These are phyloP conservation scores for Lyophyllum decastes DNA, from an alignment of 768 basidiomycete species.

Conservation along the genomic window DNA sequence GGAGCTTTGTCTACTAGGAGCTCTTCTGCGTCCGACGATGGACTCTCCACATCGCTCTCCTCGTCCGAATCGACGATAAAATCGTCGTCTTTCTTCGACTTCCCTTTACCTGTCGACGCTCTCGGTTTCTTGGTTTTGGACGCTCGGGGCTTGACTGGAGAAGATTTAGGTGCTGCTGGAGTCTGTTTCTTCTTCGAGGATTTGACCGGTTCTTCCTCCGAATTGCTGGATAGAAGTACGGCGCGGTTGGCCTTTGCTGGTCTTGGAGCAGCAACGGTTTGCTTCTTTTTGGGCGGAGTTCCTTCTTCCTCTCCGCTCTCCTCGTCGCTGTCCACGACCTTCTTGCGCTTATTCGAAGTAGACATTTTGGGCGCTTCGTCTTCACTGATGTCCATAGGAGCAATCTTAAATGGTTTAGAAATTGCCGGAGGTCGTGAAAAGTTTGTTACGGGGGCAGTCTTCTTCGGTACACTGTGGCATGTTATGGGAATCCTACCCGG, in stretches of 20 bases:
- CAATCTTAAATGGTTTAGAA: slow-evolving; percentile 1
- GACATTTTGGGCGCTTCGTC: slow-evolving; percentile 23
- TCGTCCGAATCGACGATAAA: slow-evolving; percentile 21
- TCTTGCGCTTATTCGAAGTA: slow-evolving; percentile 30
- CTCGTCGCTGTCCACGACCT: slow-evolving; percentile 41
- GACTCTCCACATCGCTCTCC: slow-evolving; percentile 10
- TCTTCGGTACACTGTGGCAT: slow-evolving; percentile 1
- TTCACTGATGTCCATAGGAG: slow-evolving; percentile 14
- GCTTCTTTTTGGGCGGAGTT: slow-evolving; percentile 21
- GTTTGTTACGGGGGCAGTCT: not conserved
- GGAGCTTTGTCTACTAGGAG: slow-evolving; percentile 1
- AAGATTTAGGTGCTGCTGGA: not conserved
- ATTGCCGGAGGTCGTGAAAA: not conserved
- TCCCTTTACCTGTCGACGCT: slow-evolving; percentile 23
- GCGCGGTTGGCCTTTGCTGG: slow-evolving; percentile 1
- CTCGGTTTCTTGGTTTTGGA: slow-evolving; percentile 11
- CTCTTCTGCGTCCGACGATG: slow-evolving; percentile 20
- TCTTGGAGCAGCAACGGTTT: slow-evolving; percentile 3
- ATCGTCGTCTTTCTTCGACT: slow-evolving; percentile 28
- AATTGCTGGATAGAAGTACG: slow-evolving; percentile 17
- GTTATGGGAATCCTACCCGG: not conserved
- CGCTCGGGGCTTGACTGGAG: slow-evolving; percentile 11
- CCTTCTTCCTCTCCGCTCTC: slow-evolving; percentile 31
- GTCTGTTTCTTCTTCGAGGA: not conserved
- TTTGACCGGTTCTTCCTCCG: slow-evolving; percentile 10